Percentiles rank a stretch among this genome's conserved stretches.
Evolutionary conservation across 2,329 filamentous ascomycete genomes (phyloP).

Genomic region (Dactylellina leptospora): DNA sequence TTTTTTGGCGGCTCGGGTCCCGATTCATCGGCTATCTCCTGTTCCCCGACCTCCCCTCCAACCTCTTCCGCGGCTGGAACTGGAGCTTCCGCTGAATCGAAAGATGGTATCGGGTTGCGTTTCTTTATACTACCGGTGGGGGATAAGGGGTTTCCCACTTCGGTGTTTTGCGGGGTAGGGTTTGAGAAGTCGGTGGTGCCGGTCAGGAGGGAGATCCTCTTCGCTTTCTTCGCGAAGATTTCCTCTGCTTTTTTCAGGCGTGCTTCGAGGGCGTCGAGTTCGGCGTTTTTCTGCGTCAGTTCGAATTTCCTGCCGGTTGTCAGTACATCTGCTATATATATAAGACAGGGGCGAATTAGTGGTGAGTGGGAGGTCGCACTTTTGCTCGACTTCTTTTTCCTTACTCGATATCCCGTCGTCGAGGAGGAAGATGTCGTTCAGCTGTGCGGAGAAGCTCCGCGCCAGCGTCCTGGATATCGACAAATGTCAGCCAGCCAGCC

Average conservation of each 20-base stretch:
- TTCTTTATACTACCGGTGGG: slow-evolving; percentile 25
- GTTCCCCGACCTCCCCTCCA: slow-evolving; percentile 1
- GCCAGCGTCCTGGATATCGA: slow-evolving; percentile 57
- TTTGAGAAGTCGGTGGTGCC: slow-evolving; percentile 18
- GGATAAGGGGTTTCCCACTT: slow-evolving; percentile 37
- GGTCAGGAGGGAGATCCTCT: slow-evolving; percentile 37
- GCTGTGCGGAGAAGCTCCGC: slow-evolving; percentile 57
- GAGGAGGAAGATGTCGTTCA: slow-evolving; percentile 57
- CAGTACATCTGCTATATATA: not conserved
- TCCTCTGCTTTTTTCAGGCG: slow-evolving; percentile 56
- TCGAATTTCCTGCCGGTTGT: slow-evolving; percentile 55
- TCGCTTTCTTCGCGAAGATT: slow-evolving; percentile 54
- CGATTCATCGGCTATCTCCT: slow-evolving; percentile 40
- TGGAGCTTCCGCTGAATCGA: slow-evolving; percentile 29
- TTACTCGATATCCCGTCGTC: slow-evolving; percentile 55
- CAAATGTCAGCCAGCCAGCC: too few species aligned
- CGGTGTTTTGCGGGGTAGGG: slow-evolving; percentile 41
- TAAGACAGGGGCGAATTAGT: not conserved
- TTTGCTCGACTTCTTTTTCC: slow-evolving; percentile 56
- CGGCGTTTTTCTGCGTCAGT: slow-evolving; percentile 55
- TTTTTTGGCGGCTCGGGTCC: slow-evolving; percentile 52
- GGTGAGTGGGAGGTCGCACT: slow-evolving; percentile 51
- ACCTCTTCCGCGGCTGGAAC: not conserved
- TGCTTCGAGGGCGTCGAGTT: slow-evolving; percentile 56
- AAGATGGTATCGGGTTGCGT: slow-evolving; percentile 49